Conservation (phyloP, 805 yeast genomes). For the Ogataea pignaliae region DNA sequence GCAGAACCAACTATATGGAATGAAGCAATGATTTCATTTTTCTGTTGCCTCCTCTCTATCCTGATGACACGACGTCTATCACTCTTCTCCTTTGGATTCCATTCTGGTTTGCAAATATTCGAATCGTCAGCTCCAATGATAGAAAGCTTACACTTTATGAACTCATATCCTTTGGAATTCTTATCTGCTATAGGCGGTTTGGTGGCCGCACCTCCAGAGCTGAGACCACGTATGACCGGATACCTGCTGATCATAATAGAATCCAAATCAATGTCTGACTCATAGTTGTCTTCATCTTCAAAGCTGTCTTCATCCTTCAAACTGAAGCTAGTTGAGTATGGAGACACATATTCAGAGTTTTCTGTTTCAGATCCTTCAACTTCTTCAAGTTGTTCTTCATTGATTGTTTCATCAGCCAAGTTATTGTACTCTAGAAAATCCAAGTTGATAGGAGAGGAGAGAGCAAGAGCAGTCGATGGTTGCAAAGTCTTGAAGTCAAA, state of each 20-base stretch:
- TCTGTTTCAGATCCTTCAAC: slow-evolving; percentile 3
- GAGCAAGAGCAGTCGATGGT: slow-evolving; percentile 1
- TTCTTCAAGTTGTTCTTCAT: slow-evolving; percentile 3
- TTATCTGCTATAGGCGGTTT: slow-evolving; percentile 45
- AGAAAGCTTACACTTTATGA: slow-evolving; percentile 45
- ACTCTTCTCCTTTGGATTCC: slow-evolving; percentile 41
- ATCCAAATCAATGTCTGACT: slow-evolving; percentile 6
- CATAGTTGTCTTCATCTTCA: slow-evolving; percentile 4
- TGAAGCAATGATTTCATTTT: slow-evolving; percentile 41
- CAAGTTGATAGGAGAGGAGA: not conserved
- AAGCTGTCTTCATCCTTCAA: not conserved
- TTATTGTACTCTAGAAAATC: not conserved
- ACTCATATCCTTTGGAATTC: slow-evolving; percentile 23
- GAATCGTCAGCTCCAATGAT: slow-evolving; percentile 41
- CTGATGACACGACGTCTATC: slow-evolving; percentile 57
- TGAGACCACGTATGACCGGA: slow-evolving; percentile 50
- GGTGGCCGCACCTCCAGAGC: slow-evolving; percentile 54
- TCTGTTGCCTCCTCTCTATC: slow-evolving; percentile 49
- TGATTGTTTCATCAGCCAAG: not conserved
- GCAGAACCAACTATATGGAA: slow-evolving; percentile 53
- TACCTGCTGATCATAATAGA: slow-evolving; percentile 23
- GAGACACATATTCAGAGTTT: not conserved
- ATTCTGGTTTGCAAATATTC: slow-evolving; percentile 47
- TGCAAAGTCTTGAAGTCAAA: slow-evolving; percentile 14
- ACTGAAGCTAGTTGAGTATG: no score